phyloP scores from a whole-genome alignment of 345 rosid species.

The Eutrema heterophyllum region DNA sequence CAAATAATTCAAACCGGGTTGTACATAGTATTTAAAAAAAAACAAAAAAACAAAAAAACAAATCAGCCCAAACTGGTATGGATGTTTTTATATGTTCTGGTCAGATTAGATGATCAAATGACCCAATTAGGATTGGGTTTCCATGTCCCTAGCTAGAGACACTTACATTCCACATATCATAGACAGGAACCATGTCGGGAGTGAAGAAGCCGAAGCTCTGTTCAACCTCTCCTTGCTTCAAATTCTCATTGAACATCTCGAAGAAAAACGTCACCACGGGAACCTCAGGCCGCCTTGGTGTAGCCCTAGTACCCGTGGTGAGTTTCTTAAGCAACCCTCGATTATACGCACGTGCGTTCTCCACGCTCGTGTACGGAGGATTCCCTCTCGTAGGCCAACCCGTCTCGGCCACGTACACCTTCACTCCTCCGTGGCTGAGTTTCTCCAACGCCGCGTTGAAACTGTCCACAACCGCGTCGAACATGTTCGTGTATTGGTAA shows the following conservation, averaged over 20 bases:
- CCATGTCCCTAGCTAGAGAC: no score
- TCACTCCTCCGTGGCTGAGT: background rate
- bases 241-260: conserved; percentile 27
- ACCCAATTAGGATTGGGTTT: no score
- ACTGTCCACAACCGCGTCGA: conserved; percentile 35
- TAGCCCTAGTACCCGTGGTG: background rate
- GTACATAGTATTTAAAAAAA: no score
- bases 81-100: background rate
- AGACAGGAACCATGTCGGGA: conserved; percentile 17
- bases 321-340: background rate
- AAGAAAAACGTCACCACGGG: conserved; percentile 10
- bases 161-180: background rate
- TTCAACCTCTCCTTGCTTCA: conserved; percentile 14
- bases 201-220: conserved; percentile 23
- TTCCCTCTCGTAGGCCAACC: conserved; percentile 17
- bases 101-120: background rate
- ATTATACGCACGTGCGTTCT: conserved; percentile 14
- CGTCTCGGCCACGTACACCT: conserved; percentile 1
- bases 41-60: no score
- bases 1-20: no score
- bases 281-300: conserved; percentile 23
- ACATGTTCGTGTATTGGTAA: conserved; percentile 24
- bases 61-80: no score
- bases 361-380: background rate
- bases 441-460: conserved; percentile 18